A percentile compares a stretch with the other conserved stretches of the same genome.
phyloP scores from a whole-genome alignment of 768 basidiomycete species.

The Steccherinum ochraceum region DNA sequence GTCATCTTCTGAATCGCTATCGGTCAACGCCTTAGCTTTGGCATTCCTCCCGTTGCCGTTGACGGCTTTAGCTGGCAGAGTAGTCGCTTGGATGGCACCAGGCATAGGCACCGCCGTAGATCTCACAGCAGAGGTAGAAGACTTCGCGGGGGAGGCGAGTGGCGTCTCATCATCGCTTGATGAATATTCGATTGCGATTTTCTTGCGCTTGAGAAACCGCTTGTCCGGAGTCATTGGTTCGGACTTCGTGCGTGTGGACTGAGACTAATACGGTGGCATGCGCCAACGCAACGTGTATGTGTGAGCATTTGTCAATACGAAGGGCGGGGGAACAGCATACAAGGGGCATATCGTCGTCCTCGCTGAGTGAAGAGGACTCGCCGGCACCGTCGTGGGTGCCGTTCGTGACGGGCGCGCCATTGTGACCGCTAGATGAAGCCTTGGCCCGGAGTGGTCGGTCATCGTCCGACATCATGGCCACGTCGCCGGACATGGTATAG shows the following conservation, averaged over 20 bases:
- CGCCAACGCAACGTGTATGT: slow-evolving; percentile 1
- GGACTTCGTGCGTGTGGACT: slow-evolving; percentile 42
- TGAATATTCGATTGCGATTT: slow-evolving; percentile 42
- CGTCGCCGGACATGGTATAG: slow-evolving; percentile 38
- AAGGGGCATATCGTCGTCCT: slow-evolving; percentile 65
- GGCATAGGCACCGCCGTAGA: slow-evolving; percentile 36
- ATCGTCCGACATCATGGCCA: slow-evolving; percentile 52
- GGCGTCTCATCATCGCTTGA: slow-evolving; percentile 72
- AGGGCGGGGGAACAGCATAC: slow-evolving; percentile 34
- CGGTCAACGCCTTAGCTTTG: slow-evolving; percentile 20
- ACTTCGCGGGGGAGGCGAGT: slow-evolving; percentile 64
- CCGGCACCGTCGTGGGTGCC: slow-evolving; percentile 41
- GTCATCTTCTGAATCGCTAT: slow-evolving; percentile 29
- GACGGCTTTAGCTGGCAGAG: slow-evolving; percentile 21
- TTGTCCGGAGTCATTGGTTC: slow-evolving; percentile 26
- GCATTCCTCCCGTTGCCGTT: slow-evolving; percentile 33
- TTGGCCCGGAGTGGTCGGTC: slow-evolving; percentile 46
- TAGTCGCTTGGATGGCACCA: slow-evolving; percentile 34
- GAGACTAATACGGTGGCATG: slow-evolving; percentile 35
- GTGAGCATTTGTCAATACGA: slow-evolving; percentile 3
- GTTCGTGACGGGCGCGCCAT: slow-evolving; percentile 23
- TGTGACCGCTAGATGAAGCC: slow-evolving; percentile 24
- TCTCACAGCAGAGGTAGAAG: slow-evolving; percentile 28
- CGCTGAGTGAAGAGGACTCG: slow-evolving; percentile 49
- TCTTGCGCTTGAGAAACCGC: slow-evolving; percentile 51